Conservation (phyloP, 441 rosid species). For the Metrosideros polymorpha region DNA sequence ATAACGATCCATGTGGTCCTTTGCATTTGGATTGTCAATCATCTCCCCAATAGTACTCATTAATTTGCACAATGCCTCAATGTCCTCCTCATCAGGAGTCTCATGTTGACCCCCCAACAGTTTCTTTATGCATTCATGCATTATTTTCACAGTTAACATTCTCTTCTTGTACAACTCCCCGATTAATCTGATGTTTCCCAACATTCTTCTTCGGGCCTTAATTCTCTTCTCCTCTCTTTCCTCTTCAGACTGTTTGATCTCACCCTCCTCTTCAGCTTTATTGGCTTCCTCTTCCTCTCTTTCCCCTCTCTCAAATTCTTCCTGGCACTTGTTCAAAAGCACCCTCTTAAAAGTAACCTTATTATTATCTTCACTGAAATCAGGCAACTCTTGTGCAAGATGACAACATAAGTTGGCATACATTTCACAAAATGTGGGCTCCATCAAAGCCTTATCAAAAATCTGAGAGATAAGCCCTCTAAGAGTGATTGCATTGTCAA, state of each 20-base stretch:
- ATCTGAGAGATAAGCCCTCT: slow-evolving; percentile 82
- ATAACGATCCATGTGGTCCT: slow-evolving; percentile 63
- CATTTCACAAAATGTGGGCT: slow-evolving; percentile 99
- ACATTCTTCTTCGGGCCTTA: slow-evolving; percentile 82
- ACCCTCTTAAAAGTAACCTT: slow-evolving; percentile 77
- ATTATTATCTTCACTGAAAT: slow-evolving; percentile 52
- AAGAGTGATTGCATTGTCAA: slow-evolving; percentile 71
- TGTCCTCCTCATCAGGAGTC: slow-evolving; percentile 89
- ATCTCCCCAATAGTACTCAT: slow-evolving; percentile 93
- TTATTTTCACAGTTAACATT: slow-evolving; percentile 86
- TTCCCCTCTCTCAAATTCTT: slow-evolving; percentile 93
- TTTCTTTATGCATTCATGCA: slow-evolving; percentile 76
- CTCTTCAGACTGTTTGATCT: slow-evolving; percentile 57
- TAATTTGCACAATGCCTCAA: slow-evolving; percentile 85
- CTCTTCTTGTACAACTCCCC: slow-evolving; percentile 94
- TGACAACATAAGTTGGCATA: slow-evolving; percentile 75
- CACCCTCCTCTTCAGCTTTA: slow-evolving; percentile 81
- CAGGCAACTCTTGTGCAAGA: slow-evolving; percentile 72
- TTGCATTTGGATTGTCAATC: slow-evolving; percentile 72
- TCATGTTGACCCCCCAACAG: slow-evolving; percentile 75
- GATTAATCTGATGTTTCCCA: slow-evolving; percentile 91
- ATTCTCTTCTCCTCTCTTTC: slow-evolving; percentile 88
- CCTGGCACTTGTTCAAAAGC: slow-evolving; percentile 87
- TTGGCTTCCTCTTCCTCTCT: slow-evolving; percentile 93
- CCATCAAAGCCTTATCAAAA: slow-evolving; percentile 95